phyloP scores from a whole-genome alignment of 345 rosid genomes.

The Cardiospermum halicacabum region DNA sequence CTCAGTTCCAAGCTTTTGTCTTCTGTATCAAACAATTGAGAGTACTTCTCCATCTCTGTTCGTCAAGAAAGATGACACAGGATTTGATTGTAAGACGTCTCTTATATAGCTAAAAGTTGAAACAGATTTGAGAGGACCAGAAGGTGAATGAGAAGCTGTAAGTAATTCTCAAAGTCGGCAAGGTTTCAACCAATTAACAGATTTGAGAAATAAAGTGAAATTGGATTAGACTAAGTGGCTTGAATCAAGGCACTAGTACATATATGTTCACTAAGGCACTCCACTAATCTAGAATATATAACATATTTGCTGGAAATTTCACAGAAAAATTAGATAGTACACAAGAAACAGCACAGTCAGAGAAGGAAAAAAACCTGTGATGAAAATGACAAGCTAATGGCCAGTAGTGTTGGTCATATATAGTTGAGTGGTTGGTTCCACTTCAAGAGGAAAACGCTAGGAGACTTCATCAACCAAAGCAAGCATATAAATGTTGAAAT shows the following conservation, averaged over 20 bases:
- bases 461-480: background rate
- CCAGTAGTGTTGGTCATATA: background rate
- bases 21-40: constrained; percentile 13
- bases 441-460: background rate
- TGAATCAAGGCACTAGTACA: constrained; percentile 9
- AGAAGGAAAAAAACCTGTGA: background rate
- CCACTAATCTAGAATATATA: constrained; percentile 5
- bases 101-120: background rate
- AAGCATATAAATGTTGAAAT: background rate
- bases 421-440: background rate
- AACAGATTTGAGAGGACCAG: background rate
- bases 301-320: background rate
- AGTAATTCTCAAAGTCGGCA: background rate
- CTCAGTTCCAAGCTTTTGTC: constrained; percentile 39
- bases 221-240: constrained; percentile 4
- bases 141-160: background rate
- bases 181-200: background rate
- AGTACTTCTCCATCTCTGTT: constrained; percentile 19
- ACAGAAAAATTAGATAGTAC: background rate
- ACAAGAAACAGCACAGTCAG: background rate
- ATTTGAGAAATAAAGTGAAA: background rate
- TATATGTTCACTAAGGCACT: constrained; percentile 5
- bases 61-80: background rate
- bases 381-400: constrained; percentile 1
- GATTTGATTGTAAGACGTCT: background rate